A percentile compares a stretch with the other conserved stretches of the same genome.
phyloP scores from a whole-genome alignment of 768 basidiomycete species.

The Panaeolus cyanescens region DNA sequence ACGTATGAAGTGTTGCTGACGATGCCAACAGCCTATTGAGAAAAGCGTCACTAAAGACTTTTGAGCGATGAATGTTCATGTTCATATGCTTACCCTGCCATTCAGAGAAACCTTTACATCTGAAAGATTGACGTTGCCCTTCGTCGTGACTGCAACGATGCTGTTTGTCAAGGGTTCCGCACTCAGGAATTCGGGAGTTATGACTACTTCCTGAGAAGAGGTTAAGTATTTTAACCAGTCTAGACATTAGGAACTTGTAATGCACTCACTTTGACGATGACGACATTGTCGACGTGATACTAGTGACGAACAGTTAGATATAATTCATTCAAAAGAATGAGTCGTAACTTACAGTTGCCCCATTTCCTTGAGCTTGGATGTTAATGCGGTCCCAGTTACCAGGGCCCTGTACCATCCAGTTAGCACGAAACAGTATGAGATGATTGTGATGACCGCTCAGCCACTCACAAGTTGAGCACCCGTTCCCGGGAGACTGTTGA shows the following conservation, averaged over 20 bases:
- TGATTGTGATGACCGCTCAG: not conserved
- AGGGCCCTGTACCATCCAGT: conserved; percentile 23
- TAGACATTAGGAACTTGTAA: too few relatives aligned
- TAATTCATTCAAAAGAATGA: not conserved
- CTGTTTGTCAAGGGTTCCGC: conserved; percentile 52
- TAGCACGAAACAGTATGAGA: not conserved
- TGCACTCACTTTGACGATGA: conserved; percentile 43
- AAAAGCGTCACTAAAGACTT: not conserved
- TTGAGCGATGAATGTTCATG: not conserved
- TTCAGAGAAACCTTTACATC: conserved; percentile 38
- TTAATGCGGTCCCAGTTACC: conserved; percentile 53
- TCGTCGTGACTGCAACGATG: conserved; percentile 49
- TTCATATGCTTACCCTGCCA: conserved; percentile 34
- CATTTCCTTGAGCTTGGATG: conserved; percentile 49
- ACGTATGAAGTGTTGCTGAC: conserved; percentile 34
- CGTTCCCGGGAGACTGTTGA: conserved; percentile 44
- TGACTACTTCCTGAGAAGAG: conserved; percentile 35
- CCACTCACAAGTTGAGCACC: conserved; percentile 37
- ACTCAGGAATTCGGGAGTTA: conserved; percentile 49
- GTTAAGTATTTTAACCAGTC: too few relatives aligned
- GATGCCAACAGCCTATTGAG: conserved; percentile 30
- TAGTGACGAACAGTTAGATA: conserved; percentile 9
- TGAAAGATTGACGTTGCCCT: conserved; percentile 47
- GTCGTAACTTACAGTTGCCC: conserved; percentile 35
- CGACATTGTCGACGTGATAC: conserved; percentile 55